Conservation (phyloP, 441 rosid species). For the Aleurites moluccanus region DNA sequence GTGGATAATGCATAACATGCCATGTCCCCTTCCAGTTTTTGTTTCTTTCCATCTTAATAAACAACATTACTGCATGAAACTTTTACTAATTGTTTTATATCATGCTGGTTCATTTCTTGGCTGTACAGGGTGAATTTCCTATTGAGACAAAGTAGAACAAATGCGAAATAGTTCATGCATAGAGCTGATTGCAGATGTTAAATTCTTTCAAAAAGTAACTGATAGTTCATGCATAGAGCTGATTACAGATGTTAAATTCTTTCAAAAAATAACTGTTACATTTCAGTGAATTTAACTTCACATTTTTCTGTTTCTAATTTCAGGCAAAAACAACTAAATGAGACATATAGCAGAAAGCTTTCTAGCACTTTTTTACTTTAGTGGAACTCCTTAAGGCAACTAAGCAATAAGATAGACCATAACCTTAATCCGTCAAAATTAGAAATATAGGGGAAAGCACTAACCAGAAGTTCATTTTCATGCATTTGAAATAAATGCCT, state of each 20-base stretch:
- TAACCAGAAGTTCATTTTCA: constrained; percentile 72
- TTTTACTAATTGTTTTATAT: not conserved
- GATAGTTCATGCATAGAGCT: not conserved
- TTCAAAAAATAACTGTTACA: not conserved
- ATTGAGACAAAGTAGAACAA: not conserved
- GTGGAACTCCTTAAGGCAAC: not conserved
- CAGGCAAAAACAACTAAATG: not conserved
- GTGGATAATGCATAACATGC: too few species aligned
- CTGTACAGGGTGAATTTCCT: not conserved
- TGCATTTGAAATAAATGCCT: constrained; percentile 54
- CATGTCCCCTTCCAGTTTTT: not conserved
- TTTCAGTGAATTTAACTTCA: constrained; percentile 3
- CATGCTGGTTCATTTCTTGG: not conserved
- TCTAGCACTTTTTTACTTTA: not conserved
- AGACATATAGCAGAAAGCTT: not conserved
- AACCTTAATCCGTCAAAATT: not conserved
- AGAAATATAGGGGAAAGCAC: constrained; percentile 26
- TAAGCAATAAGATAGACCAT: not conserved
- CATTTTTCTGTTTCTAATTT: not conserved
- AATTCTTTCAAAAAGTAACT: not conserved
- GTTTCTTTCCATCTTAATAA: not conserved
- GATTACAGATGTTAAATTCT: not conserved
- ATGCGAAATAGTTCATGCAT: not conserved
- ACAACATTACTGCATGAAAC: not conserved
- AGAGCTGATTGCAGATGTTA: not conserved